Conservation (phyloP, 2,329 filamentous ascomycete species). For the Fusarium pseudocircinatum region DNA sequence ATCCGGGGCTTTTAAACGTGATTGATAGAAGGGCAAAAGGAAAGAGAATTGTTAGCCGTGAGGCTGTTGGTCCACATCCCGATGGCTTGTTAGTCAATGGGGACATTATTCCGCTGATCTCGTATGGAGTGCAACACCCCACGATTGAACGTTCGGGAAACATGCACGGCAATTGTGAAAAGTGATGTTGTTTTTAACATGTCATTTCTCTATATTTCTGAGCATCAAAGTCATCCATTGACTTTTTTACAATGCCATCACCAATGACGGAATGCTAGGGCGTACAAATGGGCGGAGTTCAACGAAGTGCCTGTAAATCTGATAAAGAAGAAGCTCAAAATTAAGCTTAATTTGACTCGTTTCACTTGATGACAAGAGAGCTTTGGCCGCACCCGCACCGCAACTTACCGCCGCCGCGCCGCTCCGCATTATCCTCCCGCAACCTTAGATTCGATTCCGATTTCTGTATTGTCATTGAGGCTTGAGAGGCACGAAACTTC, state of each 20-base stretch:
- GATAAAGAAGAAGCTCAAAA: slow-evolving; percentile 13
- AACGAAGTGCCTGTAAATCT: not conserved
- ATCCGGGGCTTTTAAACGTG: not conserved
- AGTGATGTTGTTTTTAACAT: not conserved
- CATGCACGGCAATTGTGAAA: slow-evolving; percentile 21
- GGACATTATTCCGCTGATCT: slow-evolving; percentile 21
- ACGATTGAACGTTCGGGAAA: slow-evolving; percentile 13
- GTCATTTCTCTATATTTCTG: not conserved
- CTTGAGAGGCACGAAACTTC: too few species aligned
- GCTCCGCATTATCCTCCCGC: not conserved
- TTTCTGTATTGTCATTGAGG: not conserved
- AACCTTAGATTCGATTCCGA: too few species aligned
- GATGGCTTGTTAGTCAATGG: not conserved
- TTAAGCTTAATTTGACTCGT: slow-evolving; percentile 15
- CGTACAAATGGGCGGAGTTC: not conserved
- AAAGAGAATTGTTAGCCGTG: not conserved
- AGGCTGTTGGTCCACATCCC: slow-evolving; percentile 11
- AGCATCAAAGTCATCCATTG: not conserved
- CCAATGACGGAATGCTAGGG: not conserved
- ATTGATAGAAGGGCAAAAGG: too few species aligned
- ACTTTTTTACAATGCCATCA: not conserved
- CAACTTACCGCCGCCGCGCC: not conserved
- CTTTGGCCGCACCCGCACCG: not conserved
- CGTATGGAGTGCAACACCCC: slow-evolving; percentile 15
- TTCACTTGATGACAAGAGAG: not conserved